Evolutionary conservation across 2,329 filamentous ascomycete genomes (phyloP).

Genomic region (Fusarium metavorans): DNA sequence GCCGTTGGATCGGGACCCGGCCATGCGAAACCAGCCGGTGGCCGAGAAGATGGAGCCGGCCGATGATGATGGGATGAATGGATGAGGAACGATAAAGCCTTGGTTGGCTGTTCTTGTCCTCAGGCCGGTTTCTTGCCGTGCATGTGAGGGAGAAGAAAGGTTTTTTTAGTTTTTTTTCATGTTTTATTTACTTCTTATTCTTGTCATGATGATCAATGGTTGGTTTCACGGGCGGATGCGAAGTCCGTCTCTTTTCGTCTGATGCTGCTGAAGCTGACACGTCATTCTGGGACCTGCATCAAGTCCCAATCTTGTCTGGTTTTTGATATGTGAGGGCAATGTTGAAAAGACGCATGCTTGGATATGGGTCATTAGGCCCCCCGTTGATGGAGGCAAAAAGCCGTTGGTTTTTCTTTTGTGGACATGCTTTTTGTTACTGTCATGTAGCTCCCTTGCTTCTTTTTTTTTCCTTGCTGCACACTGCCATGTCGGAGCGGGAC

Average conservation of each 20-base stretch:
- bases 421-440: neutral
- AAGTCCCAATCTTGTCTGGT: constrained; percentile 11
- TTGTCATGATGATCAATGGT: neutral
- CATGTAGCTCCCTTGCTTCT: constrained; percentile 20
- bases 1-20: constrained; percentile 25
- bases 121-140: constrained; percentile 13
- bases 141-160: constrained; percentile 29
- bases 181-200: constrained; percentile 5
- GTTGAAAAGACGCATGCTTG: neutral
- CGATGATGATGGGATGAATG: neutral
- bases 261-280: constrained; percentile 31
- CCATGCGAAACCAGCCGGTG: constrained; percentile 9
- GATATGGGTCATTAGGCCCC: neutral
- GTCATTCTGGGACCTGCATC: constrained; percentile 15
- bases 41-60: neutral
- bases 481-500: constrained; percentile 1
- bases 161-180: neutral
- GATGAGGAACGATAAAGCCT: neutral
- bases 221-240: constrained; percentile 3
- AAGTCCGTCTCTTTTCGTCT: neutral
- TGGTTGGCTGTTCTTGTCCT: neutral
- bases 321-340: neutral
- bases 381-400: neutral
- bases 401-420: constrained; percentile 5
- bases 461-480: neutral